A percentile compares a stretch with the other conserved stretches of the same genome.
phyloP scores from a whole-genome alignment of 805 yeast genomes.

The Wickerhamiella vanderwaltii region DNA sequence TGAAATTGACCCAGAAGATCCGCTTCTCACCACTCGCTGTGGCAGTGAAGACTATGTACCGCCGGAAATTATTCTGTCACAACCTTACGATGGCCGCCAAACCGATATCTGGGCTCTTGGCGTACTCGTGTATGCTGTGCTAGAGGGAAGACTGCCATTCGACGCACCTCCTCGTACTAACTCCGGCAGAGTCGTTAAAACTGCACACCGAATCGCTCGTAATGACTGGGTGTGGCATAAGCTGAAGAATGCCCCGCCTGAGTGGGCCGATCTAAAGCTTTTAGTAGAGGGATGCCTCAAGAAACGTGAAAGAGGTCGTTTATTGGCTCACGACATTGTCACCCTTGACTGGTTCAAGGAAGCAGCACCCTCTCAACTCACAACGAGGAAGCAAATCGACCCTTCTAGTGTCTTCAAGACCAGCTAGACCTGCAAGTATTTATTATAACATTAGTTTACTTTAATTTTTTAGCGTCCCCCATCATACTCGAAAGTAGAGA shows the following conservation, averaged over 20 bases:
- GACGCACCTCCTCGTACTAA: slow-evolving; percentile 51
- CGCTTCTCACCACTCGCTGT: slow-evolving; percentile 72
- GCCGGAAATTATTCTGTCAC: slow-evolving; percentile 84
- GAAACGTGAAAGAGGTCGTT: slow-evolving; percentile 35
- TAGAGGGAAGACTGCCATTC: slow-evolving; percentile 85
- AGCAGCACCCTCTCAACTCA: slow-evolving; percentile 11
- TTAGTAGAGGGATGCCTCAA: slow-evolving; percentile 41
- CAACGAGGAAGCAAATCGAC: background rate
- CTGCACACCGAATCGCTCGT: slow-evolving; percentile 83
- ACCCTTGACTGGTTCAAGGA: slow-evolving; percentile 29
- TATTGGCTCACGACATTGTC: slow-evolving; percentile 28
- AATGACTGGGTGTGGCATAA: slow-evolving; percentile 82
- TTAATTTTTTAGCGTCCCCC: background rate
- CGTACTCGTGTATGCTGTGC: slow-evolving; percentile 68
- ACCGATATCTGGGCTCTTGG: slow-evolving; percentile 95
- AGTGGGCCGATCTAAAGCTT: slow-evolving; percentile 38
- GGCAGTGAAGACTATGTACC: slow-evolving; percentile 96
- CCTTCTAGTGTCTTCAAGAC: background rate
- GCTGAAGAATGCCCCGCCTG: slow-evolving; percentile 31
- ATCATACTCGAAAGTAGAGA: background rate
- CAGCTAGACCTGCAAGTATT: background rate
- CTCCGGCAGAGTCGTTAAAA: slow-evolving; percentile 34
- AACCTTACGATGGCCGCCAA: slow-evolving; percentile 80
- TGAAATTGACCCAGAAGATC: slow-evolving; percentile 44
- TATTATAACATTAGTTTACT: background rate